Base-by-base conservation (phyloP, 768 basidiomycete genomes). In the Trametes gibbosa region DNA sequence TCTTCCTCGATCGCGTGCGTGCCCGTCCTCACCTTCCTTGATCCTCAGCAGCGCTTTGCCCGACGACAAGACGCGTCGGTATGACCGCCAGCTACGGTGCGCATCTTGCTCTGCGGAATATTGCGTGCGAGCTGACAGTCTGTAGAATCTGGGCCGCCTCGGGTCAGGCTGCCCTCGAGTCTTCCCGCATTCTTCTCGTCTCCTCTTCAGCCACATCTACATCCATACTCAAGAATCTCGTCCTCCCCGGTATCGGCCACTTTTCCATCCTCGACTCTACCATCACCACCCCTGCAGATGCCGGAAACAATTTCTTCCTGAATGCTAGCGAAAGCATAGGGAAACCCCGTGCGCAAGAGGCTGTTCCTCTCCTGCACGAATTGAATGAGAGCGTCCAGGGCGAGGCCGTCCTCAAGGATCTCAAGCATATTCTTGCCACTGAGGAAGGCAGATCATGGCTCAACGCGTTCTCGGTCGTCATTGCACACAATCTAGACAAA, bases 281-380 rank as follows among this genome's bases (percentile, higher is more conserved):
- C 2, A 54, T 71, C 39, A 87, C 87, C 27, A 79, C 85, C 0
- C 79, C 84, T 1, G 82, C 85, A 56, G 95, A 98, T 66, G 86
- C 93, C 0, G 95, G 95, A 0, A 92, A 94, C 78, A 98, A 98
- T 76, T 99, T 99, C 77, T 99, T 98, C 76, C 78, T 99, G 24
- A 83, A 89, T 40, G 89, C 85, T 0, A 72, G 75, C 4, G 74
- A 82, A n/a, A 90, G 87, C 66, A 79, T 98, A 45, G 93, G 92
- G 5, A 88, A 86, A 70, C 79, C 79, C 54, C 84, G 92, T 34
- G 93, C 96, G 0, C 71, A 82, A 50, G 92, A 98, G 70, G 86
- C 88, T 1, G 90, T 91, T 17, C 78, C 81, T 17, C 78, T 89
- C 50, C 79, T 98, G 12, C 69, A 76, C 4, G 97, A 98, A 73